These are phyloP conservation scores for Microdochium paspali DNA, from an alignment of 2,329 filamentous ascomycete species.

Conservation along the genomic window DNA sequence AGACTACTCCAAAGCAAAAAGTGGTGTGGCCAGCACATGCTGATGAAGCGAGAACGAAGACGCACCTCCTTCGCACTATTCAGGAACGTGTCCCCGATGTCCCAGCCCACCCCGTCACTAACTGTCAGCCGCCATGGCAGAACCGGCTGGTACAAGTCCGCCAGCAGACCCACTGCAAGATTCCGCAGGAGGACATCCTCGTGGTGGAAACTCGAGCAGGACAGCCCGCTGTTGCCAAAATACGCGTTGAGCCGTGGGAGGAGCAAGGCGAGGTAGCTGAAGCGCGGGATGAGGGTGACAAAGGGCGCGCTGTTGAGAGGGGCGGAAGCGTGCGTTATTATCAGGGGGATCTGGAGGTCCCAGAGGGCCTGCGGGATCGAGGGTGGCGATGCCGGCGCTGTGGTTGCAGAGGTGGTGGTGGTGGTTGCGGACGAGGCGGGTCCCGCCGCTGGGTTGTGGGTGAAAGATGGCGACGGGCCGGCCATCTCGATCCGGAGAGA, in stretches of 20 bases:
- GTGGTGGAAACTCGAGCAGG: conserved; percentile 51
- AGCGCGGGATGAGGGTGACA: conserved; percentile 44
- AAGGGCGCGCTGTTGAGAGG: conserved; percentile 33
- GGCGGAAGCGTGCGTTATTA: conserved; percentile 40
- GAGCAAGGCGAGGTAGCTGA: conserved; percentile 49
- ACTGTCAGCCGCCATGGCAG: conserved; percentile 48
- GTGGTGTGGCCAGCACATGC: no score
- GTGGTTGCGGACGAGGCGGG: background rate
- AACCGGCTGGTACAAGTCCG: conserved; percentile 45
- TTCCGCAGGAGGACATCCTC: conserved; percentile 23
- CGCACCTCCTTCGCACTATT: conserved; percentile 55
- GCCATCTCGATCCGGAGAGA: no score
- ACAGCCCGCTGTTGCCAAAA: conserved; percentile 42
- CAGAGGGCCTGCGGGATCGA: conserved; percentile 39
- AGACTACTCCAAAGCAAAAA: background rate
- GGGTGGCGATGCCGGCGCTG: background rate
- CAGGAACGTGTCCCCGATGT: conserved; percentile 53
- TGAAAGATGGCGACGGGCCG: background rate
- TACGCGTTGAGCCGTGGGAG: conserved; percentile 44
- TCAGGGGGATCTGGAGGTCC: conserved; percentile 42
- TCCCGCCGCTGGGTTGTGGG: no score
- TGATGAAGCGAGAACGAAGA: conserved; percentile 1
- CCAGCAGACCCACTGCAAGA: conserved; percentile 25
- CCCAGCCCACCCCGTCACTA: conserved; percentile 45
- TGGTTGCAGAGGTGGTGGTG: background rate